Conservation (phyloP, 106 monocot species). For the Dioscorea dumetorum region DNA sequence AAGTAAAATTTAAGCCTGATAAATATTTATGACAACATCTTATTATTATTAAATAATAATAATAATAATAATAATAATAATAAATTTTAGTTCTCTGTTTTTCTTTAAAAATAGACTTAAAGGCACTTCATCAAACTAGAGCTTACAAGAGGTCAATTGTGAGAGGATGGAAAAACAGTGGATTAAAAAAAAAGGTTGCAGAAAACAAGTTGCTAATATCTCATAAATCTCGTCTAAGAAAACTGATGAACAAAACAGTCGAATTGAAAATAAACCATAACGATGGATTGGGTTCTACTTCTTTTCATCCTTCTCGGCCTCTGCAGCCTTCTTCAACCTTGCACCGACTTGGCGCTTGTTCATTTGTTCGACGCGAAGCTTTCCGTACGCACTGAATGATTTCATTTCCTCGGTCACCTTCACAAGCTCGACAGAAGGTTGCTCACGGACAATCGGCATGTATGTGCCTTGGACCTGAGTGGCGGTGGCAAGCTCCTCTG, state of each 20-base stretch:
- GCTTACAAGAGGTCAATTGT: too few species aligned
- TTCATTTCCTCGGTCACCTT: conserved; percentile 68
- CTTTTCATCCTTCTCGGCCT: conserved; percentile 72
- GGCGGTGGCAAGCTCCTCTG: conserved; percentile 23
- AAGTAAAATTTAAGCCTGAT: too few species aligned
- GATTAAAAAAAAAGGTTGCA: too few species aligned
- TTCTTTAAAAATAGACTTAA: too few species aligned
- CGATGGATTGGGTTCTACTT: conserved; percentile 16
- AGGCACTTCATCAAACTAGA: too few species aligned
- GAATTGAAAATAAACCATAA: not conserved
- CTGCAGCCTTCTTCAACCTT: conserved; percentile 65
- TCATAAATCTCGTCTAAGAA: not conserved
- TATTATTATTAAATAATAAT: too few species aligned
- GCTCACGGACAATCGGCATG: conserved; percentile 23
- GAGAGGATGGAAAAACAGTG: too few species aligned
- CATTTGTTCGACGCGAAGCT: conserved; percentile 51
- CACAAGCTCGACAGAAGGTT: conserved; percentile 25
- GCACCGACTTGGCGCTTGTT: conserved; percentile 52
- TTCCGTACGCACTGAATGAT: conserved; percentile 46
- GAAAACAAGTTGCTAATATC: too few species aligned
- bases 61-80: too few species aligned
- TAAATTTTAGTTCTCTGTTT: too few species aligned
- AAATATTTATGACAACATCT: too few species aligned
- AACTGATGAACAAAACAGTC: not conserved
- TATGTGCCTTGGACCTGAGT: conserved; percentile 29